These are phyloP conservation scores for Neofusicoccum sp. DNA, from an alignment of 2,329 filamentous ascomycete genomes.

Conservation along the genomic window DNA sequence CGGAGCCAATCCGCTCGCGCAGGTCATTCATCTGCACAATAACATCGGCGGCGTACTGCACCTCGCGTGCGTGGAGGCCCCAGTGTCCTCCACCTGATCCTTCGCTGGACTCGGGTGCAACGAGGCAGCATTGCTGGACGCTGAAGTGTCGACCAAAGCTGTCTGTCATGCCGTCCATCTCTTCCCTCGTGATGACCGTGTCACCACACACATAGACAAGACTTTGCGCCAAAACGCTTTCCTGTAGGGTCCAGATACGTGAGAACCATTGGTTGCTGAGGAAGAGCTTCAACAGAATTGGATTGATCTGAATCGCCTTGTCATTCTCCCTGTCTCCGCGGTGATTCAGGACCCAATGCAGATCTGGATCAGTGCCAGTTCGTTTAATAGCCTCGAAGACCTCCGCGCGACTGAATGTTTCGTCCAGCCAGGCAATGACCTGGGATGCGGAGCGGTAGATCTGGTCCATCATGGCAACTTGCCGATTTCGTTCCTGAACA, in stretches of 20 bases:
- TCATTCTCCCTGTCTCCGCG: no score
- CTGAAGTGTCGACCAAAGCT: not conserved
- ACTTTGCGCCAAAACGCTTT: not conserved
- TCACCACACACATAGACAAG: not conserved
- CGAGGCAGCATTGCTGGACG: no score
- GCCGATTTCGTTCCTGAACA: slow-evolving; percentile 21
- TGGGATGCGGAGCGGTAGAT: slow-evolving; percentile 23
- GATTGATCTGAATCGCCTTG: not conserved
- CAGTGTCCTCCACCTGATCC: no score
- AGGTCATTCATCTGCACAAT: not conserved
- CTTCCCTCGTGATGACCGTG: not conserved
- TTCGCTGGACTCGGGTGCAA: no score
- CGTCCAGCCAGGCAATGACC: slow-evolving; percentile 20
- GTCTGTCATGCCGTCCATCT: not conserved
- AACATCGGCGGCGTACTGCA: not conserved
- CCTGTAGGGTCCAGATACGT: not conserved
- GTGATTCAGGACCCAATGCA: not conserved
- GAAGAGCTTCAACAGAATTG: not conserved
- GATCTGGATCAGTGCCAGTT: not conserved
- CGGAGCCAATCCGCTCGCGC: not conserved
- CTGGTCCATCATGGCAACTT: slow-evolving; percentile 24
- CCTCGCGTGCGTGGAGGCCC: not conserved
- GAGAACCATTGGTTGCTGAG: not conserved
- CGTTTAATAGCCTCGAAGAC: not conserved
- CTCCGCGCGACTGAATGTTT: no score